These are phyloP conservation scores for Odonthalia washingtoniensis DNA, from an alignment of 31 red algal genomes.

Conservation along the genomic window DNA sequence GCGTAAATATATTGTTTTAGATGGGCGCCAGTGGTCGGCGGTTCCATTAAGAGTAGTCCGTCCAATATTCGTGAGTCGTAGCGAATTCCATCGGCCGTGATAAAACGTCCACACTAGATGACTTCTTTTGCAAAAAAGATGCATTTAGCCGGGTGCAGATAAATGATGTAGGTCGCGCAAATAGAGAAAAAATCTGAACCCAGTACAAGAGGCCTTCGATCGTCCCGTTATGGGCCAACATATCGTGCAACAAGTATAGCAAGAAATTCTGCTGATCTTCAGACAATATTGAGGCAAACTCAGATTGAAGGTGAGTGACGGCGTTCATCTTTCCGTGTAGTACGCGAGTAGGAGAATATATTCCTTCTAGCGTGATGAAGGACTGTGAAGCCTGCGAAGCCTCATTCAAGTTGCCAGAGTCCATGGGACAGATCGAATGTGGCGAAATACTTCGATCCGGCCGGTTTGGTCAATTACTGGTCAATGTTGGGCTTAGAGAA, in stretches of 20 bases:
- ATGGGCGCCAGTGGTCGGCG: conserved; percentile 22
- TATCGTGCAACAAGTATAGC: background rate
- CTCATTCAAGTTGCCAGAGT: conserved; percentile 1
- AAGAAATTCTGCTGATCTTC: background rate
- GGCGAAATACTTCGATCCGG: conserved; percentile 1
- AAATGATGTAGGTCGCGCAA: background rate
- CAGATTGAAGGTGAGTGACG: conserved; percentile 18
- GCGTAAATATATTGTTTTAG: conserved; percentile 23
- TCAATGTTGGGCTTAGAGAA: background rate
- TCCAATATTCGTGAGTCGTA: background rate
- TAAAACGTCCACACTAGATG: background rate
- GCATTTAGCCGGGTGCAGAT: conserved; percentile 13
- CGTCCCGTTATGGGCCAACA: background rate
- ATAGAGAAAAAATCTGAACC: background rate
- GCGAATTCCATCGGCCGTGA: background rate
- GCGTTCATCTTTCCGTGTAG: conserved; percentile 27
- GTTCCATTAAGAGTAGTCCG: background rate
- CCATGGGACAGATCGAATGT: background rate
- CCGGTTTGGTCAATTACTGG: background rate
- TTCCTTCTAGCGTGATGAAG: background rate
- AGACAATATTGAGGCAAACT: background rate
- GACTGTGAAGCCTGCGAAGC: background rate
- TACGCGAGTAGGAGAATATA: conserved; percentile 8
- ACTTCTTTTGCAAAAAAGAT: background rate
- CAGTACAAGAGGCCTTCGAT: background rate